Evolutionary conservation across 495 filamentous ascomycete species (phyloP), one percentile per base, ranked within the genome.

Genomic region (Amorphotheca resinae): DNA sequence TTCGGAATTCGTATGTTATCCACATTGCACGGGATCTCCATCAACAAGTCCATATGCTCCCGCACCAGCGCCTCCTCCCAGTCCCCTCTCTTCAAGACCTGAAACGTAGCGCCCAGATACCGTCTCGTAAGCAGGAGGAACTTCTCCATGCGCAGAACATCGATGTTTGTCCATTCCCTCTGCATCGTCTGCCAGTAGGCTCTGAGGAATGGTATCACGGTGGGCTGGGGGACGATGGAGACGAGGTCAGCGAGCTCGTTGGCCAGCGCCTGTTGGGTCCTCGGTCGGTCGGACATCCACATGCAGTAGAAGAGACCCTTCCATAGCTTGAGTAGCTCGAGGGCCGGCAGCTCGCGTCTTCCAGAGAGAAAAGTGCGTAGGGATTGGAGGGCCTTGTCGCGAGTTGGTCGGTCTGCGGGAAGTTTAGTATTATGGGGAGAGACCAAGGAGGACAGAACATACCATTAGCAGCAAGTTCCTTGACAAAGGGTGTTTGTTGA

Each of bases 251-350:
- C 83, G 37, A 96, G 81, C 36, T 86, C 77, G 42, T 66, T 62
- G 54, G 79, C 78, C 37, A 96, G 81, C 23, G 73, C 76, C 71
- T 94, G 89, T 68, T 95, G 89, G 9, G 82, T 77, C 45, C 80
- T 67, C 15, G 87, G 81, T 38, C 84, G 84, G 64, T 95, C 88
- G 59, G 80, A 86, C 80, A 94, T 89, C 80, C 85, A 95, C 60
- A 95, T 76, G 64, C 87, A 91, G 73, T 82, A 96, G 67, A 93
- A 96, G 18, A 98, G 76, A 26, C 89, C 91, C 62, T 94, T 95
- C 87, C 88, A 95, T 47, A 98, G 72, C 64, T 95, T 95, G 42
- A 93, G 69, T 23, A 84, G 67, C 38, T 98, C 89, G 50, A 93
- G 61, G 15, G 77, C 67, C 11, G 74, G 66, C 42, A 98, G 76